These are phyloP conservation scores for Zea mays DNA, from an alignment of 176 grass and related monocot genomes.

Conservation along the genomic window Zm-B73-REFERENCE-NAM-5.0 NC_050102.1:9539501-9540000, in stretches of 20 bases:
- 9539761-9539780: constrained; percentile 57
- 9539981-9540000: constrained; percentile 63
- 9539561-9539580: not conserved
- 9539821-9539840: constrained; percentile 58
- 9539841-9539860: constrained; percentile 83
- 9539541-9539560: not conserved
- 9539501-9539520: constrained; percentile 6
- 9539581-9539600: not conserved
- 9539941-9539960: constrained; percentile 50
- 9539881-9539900: constrained; percentile 77
- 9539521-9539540: not conserved
- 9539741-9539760: constrained; percentile 33
- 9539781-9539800: constrained; percentile 40
- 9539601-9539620: not conserved
- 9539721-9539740: constrained; percentile 24
- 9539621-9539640: not conserved
- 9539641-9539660: not conserved
- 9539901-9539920: constrained; percentile 42
- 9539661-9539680: not conserved
- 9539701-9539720: constrained; percentile 13
- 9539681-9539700: not conserved
- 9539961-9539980: constrained; percentile 96
- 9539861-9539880: constrained; percentile 87
- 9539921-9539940: constrained; percentile 35
- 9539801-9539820: constrained; percentile 27